Base-by-base conservation (phyloP, 148 eudicot genomes). In the Polygonum aviculare region DNA sequence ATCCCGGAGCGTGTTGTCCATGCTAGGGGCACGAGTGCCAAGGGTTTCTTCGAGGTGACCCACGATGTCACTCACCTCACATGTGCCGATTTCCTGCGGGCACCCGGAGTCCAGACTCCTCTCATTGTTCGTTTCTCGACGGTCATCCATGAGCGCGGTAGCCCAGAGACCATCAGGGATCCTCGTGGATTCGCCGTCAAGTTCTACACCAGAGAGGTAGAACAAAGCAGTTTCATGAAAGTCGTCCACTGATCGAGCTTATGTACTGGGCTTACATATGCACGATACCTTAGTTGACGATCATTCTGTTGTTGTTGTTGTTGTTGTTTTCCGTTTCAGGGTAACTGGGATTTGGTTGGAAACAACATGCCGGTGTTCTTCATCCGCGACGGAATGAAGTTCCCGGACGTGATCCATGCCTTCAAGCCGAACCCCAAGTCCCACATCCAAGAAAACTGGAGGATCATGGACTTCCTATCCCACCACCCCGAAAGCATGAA, bases 141-240 rank as follows among this genome's bases (percentile, higher is more conserved):
- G 76, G 98, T 94, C 74, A 90, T 91, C 78, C 98, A 94, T 83
- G 98, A 94, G 74, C 97, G 97, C 81, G 98, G 95, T 36, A 94
- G 98, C 81, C 98, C 98, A 69, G 97, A 94, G 82, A 91, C 97
- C 79, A 70, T 94, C 45, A 88, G 98, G 78, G 98, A 94, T 77
- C 98, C 97, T 76, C 86, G 98, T 79, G 98, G 98, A 67, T 94
- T 94, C 81, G 98, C 98, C 40, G 91, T 91, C 81, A 94, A 94
- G 86, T 94, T 94, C 45, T 94, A 94, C 87, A 94, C 98, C 80
- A 83, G 98, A 82, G 98, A 94, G 93, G 98, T 92, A 69, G 71
- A 82, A 0, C 31, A 26, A 26, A 26, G 31, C 31, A 26, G 31
- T 26, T 26, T 26, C 1, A 1, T 26, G 1, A 0, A 26, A 26